Evolutionary conservation across 2,329 filamentous ascomycete genomes (phyloP).

Genomic region (Trichoderma semiorbis): DNA sequence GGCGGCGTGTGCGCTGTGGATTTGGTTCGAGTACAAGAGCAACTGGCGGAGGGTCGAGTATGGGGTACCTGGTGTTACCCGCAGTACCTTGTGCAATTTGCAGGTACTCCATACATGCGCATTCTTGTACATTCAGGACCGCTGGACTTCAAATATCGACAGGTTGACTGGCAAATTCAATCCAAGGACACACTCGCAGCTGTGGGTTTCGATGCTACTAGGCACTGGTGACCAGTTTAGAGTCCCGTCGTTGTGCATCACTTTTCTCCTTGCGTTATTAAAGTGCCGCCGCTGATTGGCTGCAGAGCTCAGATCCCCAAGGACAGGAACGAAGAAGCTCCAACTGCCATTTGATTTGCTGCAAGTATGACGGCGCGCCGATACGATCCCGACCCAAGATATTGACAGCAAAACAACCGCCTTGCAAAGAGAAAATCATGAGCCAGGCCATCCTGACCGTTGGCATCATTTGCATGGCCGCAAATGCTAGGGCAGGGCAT

Average conservation of each 20-base stretch:
- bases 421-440: not conserved
- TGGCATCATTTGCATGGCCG: not conserved
- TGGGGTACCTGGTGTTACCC: not conserved
- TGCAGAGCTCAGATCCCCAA: not conserved
- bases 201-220: not conserved
- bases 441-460: not conserved
- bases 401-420: not conserved
- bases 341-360: not conserved
- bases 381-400: not conserved
- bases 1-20: constrained; percentile 16
- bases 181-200: not conserved
- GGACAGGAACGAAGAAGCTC: not conserved
- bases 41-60: not conserved
- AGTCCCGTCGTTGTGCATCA: not conserved
- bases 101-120: not conserved
- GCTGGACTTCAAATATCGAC: not conserved
- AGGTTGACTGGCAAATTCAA: not conserved
- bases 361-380: not conserved
- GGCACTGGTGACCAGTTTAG: not conserved
- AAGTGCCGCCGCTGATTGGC: constrained; percentile 6
- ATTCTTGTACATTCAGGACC: not conserved
- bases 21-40: not conserved
- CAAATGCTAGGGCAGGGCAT: not conserved
- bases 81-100: not conserved
- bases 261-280: constrained; percentile 12